Base-by-base conservation (phyloP, 2,329 filamentous ascomycete genomes). In the Dactylellina cionopaga region DNA sequence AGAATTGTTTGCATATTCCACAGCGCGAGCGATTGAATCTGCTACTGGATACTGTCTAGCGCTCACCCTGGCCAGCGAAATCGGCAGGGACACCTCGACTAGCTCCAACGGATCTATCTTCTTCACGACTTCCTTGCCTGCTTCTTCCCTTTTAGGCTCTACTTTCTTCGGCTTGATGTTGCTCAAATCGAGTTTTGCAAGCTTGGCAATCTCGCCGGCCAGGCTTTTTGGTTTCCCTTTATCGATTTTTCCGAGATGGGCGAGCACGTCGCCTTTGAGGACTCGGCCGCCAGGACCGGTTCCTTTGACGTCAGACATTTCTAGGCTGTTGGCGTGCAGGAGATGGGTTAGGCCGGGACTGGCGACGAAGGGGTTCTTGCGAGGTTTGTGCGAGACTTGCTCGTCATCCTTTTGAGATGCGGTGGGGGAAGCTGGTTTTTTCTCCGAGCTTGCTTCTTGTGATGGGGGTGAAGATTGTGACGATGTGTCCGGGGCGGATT, bases 241-340 rank as follows among this genome's bases (percentile, higher is more conserved):
- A 71, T 89, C 84, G 78, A 97, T 92, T 76, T 85, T 84, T 74
- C 95, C 95, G 13, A 98, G 81, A 80, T 94, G 95, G 49, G 92
- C 93, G 59, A 99, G 87, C 5, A 99, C 90, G 79, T 99, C 95
- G 63, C 95, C 95, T 85, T 99, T 99, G 74, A 99, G 85, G 60
- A 99, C 84, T 73, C 95, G 89, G 66, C 93, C 92, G 77, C 89
- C 89, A 27, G 95, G 95, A 22, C 95, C 95, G 17, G 91, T 94
- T 4, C 92, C 90, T 58, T 88, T 90, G 80, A 98, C 97, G 69
- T 92, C 91, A 47, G 89, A 88, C 76, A 89, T 87, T 77, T 90
- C 85, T 60, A 99, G 83, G 74, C 89, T 89, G 78, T 96, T 89
- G 80, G 90, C 85, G 81, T 91, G 90, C 74, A 98, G 85, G 66